A percentile compares a stretch with the other conserved stretches of the same genome.
Evolutionary conservation across 2,329 filamentous ascomycete genomes (phyloP).

Genomic region (Alternaria dauci): DNA sequence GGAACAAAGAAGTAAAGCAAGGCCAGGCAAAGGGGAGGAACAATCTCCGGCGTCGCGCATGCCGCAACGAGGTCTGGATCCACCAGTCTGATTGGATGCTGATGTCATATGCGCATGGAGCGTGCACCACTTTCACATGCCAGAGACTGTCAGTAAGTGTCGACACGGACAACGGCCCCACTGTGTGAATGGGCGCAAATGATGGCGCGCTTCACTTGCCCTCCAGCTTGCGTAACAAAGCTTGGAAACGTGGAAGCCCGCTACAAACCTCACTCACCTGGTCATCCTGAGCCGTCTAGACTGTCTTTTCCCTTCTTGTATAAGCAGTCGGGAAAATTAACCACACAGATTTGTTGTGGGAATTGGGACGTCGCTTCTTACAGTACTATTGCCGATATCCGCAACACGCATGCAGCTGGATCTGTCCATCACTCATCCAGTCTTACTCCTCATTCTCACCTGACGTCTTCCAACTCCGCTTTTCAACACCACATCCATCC

Average conservation of each 20-base stretch:
- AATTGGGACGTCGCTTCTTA: not conserved
- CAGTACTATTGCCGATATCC: slow-evolving; percentile 8
- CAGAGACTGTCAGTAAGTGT: not conserved
- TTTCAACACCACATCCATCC: slow-evolving; percentile 9
- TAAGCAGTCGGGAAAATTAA: not conserved
- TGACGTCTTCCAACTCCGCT: slow-evolving; percentile 20
- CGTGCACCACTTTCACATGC: slow-evolving; percentile 27
- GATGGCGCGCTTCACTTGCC: slow-evolving; percentile 24
- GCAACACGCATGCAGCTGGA: slow-evolving; percentile 11
- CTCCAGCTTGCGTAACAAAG: slow-evolving; percentile 18
- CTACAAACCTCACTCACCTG: not conserved
- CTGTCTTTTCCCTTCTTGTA: not conserved
- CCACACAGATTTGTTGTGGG: not conserved
- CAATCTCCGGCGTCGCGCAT: slow-evolving; percentile 6
- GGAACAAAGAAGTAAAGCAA: not conserved
- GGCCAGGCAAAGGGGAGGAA: not conserved
- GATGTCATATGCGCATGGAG: slow-evolving; percentile 20
- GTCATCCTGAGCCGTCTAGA: not conserved
- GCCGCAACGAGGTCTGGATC: slow-evolving; percentile 6
- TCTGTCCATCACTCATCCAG: slow-evolving; percentile 9
- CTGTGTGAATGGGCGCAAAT: slow-evolving; percentile 9
- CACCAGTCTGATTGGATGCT: slow-evolving; percentile 12
- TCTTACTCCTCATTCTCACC: slow-evolving; percentile 12
- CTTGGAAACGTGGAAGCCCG: not conserved
- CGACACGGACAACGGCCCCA: slow-evolving; percentile 25